Evolutionary conservation across 73 alveolate species (phyloP).

Genomic region (Paramecium caudatum): DNA sequence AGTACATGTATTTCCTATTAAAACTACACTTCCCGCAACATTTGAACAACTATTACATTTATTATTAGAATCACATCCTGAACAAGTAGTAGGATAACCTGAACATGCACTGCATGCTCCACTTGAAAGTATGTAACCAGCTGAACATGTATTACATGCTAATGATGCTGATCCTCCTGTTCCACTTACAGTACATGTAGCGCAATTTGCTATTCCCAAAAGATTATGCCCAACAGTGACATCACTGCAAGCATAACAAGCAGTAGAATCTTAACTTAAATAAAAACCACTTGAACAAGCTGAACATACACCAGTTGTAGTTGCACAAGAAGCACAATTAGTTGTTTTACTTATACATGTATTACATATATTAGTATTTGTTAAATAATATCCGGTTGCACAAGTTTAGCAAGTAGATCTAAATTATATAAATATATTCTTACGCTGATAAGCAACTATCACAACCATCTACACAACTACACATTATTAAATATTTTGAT

Average conservation of each 20-base stretch:
- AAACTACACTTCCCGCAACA: neutral
- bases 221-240: neutral
- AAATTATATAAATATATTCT: neutral
- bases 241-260: neutral
- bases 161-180: neutral
- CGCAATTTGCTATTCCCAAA: neutral
- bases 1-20: neutral
- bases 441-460: neutral
- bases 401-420: neutral
- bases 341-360: neutral
- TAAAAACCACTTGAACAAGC: constrained; percentile 36
- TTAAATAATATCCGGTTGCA: neutral
- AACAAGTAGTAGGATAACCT: neutral
- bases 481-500: neutral
- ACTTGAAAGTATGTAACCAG: neutral
- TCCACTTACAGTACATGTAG: neutral
- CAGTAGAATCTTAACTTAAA: neutral
- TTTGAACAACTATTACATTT: neutral
- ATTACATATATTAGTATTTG: neutral
- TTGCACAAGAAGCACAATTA: constrained; percentile 8
- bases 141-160: neutral
- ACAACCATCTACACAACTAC: neutral
- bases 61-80: neutral
- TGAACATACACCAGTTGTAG: neutral
- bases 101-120: neutral